phyloP scores from a whole-genome alignment of 805 yeast species.

The Myxozyma mucilagina region DNA sequence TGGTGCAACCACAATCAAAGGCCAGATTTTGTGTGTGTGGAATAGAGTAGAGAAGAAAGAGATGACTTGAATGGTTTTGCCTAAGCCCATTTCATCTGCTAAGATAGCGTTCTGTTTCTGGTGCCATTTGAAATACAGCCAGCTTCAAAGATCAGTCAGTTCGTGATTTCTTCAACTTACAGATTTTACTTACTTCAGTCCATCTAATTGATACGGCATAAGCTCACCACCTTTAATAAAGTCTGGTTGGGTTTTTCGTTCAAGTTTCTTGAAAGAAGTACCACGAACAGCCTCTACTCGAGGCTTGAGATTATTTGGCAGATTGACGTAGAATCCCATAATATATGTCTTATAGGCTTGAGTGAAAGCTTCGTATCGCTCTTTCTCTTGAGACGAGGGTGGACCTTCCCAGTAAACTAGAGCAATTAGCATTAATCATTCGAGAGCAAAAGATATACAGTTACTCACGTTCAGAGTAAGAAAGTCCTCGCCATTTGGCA shows the following conservation, averaged over 20 bases:
- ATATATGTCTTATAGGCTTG: constrained; percentile 20
- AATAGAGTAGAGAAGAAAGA: constrained; percentile 88
- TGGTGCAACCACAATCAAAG: constrained; percentile 86
- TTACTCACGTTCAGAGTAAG: constrained; percentile 19
- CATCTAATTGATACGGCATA: constrained; percentile 31
- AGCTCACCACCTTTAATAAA: constrained; percentile 21
- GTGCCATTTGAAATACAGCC: constrained; percentile 32
- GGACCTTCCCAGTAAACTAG: constrained; percentile 22
- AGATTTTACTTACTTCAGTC: constrained; percentile 17
- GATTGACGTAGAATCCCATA: constrained; percentile 6
- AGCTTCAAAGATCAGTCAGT: constrained; percentile 3
- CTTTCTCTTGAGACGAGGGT: constrained; percentile 5
- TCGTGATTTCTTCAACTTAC: background rate
- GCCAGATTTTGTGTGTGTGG: constrained; percentile 68
- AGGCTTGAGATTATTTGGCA: background rate
- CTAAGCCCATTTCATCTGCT: constrained; percentile 71
- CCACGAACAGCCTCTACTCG: background rate
- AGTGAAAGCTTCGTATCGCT: constrained; percentile 13
- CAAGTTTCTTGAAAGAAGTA: constrained; percentile 14
- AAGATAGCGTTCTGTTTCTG: constrained; percentile 54
- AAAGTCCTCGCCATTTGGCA: constrained; percentile 26
- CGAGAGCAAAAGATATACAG: background rate
- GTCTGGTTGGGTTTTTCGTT: constrained; percentile 22
- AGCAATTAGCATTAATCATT: background rate
- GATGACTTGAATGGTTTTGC: constrained; percentile 78